Evolutionary conservation across 495 filamentous ascomycete species (phyloP).

Genomic region (Aspergillus coremiiformis): DNA sequence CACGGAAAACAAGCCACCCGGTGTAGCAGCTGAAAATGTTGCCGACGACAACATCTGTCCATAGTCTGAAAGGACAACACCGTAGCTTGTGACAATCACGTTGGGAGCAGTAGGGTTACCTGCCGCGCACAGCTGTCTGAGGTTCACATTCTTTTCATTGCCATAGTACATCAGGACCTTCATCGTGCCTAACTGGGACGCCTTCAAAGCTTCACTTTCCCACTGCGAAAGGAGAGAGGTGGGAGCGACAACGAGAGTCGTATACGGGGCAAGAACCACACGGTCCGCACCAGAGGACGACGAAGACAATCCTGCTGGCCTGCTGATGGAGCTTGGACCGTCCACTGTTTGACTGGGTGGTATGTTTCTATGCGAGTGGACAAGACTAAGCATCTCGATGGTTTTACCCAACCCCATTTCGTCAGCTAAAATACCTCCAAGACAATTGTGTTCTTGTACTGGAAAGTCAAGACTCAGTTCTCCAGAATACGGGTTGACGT

Average conservation of each 20-base stretch:
- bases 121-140: constrained; percentile 68
- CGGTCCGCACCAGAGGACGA: constrained; percentile 45
- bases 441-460: constrained; percentile 85
- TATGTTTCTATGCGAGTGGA: constrained; percentile 65
- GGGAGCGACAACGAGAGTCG: constrained; percentile 88
- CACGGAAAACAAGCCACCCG: constrained; percentile 78
- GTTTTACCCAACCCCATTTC: constrained; percentile 92
- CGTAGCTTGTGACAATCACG: constrained; percentile 93
- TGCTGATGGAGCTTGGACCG: constrained; percentile 40
- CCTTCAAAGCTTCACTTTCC: constrained; percentile 89
- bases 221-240: constrained; percentile 93
- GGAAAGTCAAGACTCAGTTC: constrained; percentile 92
- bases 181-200: constrained; percentile 72
- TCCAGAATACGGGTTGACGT: constrained; percentile 93
- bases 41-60: constrained; percentile 48
- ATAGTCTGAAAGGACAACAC: constrained; percentile 84
- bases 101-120: constrained; percentile 74
- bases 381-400: constrained; percentile 92
- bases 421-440: constrained; percentile 89
- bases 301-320: constrained; percentile 51
- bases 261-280: constrained; percentile 68
- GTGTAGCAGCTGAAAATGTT: constrained; percentile 45
- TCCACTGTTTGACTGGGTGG: constrained; percentile 44
- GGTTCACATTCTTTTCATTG: constrained; percentile 65
- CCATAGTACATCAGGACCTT: constrained; percentile 89